phyloP scores from a whole-genome alignment of 306 rosid species.

The Luffa acutangula region DNA sequence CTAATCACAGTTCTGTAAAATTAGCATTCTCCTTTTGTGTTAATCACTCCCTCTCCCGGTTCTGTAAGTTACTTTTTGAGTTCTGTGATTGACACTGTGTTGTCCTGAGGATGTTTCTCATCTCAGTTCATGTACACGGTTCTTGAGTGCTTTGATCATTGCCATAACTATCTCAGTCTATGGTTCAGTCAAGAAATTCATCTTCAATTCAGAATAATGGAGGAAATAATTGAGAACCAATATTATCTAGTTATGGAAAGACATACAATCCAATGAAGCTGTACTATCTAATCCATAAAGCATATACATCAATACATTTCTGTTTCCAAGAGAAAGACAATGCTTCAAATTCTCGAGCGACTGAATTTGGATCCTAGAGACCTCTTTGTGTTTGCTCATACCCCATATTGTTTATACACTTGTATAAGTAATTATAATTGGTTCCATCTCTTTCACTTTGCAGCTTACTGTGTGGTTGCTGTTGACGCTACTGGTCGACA shows the following conservation, averaged over 20 bases:
- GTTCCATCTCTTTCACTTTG: slow-evolving; percentile 15
- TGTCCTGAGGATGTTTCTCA: not conserved
- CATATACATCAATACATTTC: not conserved
- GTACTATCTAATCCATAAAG: not conserved
- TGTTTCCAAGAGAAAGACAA: not conserved
- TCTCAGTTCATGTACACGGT: not conserved
- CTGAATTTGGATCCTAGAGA: not conserved
- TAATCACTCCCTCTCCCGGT: not conserved
- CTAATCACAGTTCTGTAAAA: not conserved
- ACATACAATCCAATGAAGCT: not conserved
- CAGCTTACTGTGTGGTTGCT: slow-evolving; percentile 89
- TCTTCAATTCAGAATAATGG: not conserved
- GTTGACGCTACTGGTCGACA: slow-evolving; percentile 73
- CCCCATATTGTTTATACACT: not conserved
- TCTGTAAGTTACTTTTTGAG: not conserved
- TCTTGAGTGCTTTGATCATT: not conserved
- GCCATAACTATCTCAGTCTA: not conserved
- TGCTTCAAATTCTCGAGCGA: not conserved
- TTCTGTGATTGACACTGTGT: not conserved
- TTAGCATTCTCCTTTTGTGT: not conserved
- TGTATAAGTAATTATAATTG: not conserved
- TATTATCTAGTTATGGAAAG: not conserved
- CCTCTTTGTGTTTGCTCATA: not conserved
- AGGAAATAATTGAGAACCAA: not conserved
- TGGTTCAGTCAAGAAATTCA: not conserved